Base-by-base conservation (phyloP, 441 rosid genomes). In the Melastoma candidum region DNA sequence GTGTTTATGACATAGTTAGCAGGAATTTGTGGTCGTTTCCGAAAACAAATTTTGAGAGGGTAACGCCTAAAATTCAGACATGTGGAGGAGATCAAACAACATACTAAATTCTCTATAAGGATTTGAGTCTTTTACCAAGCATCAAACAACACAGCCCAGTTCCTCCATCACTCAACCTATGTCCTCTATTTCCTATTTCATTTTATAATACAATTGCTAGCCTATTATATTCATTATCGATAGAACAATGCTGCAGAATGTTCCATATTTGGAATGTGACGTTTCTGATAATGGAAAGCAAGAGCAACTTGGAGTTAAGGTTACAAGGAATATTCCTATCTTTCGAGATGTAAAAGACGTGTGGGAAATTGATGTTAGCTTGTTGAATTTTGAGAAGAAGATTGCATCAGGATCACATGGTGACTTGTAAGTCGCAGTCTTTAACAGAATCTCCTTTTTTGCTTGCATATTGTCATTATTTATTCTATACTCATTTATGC, bases 361-460 rank as follows among this genome's bases (percentile, higher is more conserved):
- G 58, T 73, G 88, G 88, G 85, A 81, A 70, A 81, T 84, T 68
- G 86, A 84, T 71, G 63, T 64, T 8, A 68, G 57, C 68, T 51
- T 71, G 58, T 65, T 84, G 71, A 73, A 53, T 53, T 74, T 59
- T 67, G 85, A 76, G 66, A 41, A 60, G 51, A 76, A 76, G 65
- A 67, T 84, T 63, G 75, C 77, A 53, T 71, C 81, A 44, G 84
- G 88, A 59, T 77, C 81, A 53, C 52, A 60, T 63, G 72, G 83
- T 45, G 88, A 81, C 63, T 56, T 84, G 93, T 84, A 63, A 74
- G 84, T 72, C 58, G 26, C 65, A 54, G 36, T 66, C 58, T 46
- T 54, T 48, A 32, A 54, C 46, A 29, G 45, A 26, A 54, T 12
- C 58, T 47, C 24, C 59, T 47, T 55, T 47, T 51, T 62, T 55